These are phyloP conservation scores for Glutinoglossum americanum DNA, from an alignment of 495 filamentous ascomycete species.

Conservation along the genomic window DNA sequence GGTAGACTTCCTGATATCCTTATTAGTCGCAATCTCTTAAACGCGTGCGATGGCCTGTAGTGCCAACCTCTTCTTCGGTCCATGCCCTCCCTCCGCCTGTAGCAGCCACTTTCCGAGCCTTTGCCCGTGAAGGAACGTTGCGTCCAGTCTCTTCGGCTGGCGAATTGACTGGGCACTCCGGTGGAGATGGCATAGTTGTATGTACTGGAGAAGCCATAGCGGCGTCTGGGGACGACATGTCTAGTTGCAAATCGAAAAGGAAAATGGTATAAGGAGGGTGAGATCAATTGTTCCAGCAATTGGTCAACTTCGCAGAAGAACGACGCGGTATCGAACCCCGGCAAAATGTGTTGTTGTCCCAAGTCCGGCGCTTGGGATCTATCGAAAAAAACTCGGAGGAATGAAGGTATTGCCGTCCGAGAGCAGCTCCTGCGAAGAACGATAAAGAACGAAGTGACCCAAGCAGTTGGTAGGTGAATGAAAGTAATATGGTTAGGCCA, in stretches of 20 bases:
- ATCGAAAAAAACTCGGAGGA: background rate
- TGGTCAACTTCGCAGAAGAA: background rate
- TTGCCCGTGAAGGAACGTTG: conserved; percentile 29
- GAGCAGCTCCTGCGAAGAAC: conserved; percentile 24
- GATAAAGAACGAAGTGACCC: conserved; percentile 31
- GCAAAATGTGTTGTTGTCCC: background rate
- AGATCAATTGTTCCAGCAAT: conserved; percentile 4
- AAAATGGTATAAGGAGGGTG: background rate
- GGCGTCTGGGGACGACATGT: background rate
- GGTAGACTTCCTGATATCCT: conserved; percentile 49
- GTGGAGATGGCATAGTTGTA: background rate
- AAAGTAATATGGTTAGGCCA: conserved; percentile 26
- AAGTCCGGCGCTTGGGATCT: background rate
- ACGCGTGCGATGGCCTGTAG: background rate
- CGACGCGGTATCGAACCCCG: background rate
- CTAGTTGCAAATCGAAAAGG: background rate
- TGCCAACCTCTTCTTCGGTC: conserved; percentile 54
- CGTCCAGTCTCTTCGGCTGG: conserved; percentile 26
- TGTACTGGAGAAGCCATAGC: background rate
- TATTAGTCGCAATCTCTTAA: conserved; percentile 1
- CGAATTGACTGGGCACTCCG: conserved; percentile 23
- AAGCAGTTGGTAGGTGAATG: conserved; percentile 34
- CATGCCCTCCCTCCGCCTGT: conserved; percentile 53
- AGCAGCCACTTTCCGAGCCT: conserved; percentile 40
- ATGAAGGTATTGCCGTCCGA: conserved; percentile 15